Base-by-base conservation (phyloP, 2,329 filamentous ascomycete genomes). In the Rasamsonia emersonii region DNA sequence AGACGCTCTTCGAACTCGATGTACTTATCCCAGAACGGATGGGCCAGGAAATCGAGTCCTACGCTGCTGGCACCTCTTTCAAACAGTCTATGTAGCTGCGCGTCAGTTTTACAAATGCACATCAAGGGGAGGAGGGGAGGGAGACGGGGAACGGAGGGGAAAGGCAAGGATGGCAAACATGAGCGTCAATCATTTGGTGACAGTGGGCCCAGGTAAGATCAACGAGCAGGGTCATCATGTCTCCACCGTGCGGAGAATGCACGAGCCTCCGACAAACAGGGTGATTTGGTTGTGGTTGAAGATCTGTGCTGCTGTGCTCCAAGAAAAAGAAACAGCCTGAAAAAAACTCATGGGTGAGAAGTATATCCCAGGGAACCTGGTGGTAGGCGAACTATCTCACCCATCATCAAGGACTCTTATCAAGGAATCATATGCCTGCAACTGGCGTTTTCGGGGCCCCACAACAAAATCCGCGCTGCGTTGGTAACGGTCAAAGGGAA, bases 1-100 rank as follows among this genome's bases (percentile, higher is more conserved):
- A 89, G 70, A 2, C 88, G 82, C 56, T 95, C 88, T 56, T 96
- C 91, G 50, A 93, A 96, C 55, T 96, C 91, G 42, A 98, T 77
- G 53, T 94, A 98, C 62, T 94, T 96, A 60, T 98, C 91, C 91
- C 91, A 98, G 64, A 98, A 95, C 1, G 86, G 86, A 54, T 95
- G 86, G 2, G 88, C 82, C 18, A 94, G 71, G 54, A 94, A 98
- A 61, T 98, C 91, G 11, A 96, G 72, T 10, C 91, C 91, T 24
- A 94, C 86, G 48, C 75, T 80, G 18, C 73, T 73, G 17, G 86
- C 83, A 41, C 82, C 91, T 44, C 91, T 83, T 57, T 98, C 89
- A 54, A 96, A 96, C 6, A 96, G 73, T 46, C 91, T 98, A 47
- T 35, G 29, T 21, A 31, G 21, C 38, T 40, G 33, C 1, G 47